Evolutionary conservation across 2,329 filamentous ascomycete genomes (phyloP).

Genomic region (Beauveria medogensis): DNA sequence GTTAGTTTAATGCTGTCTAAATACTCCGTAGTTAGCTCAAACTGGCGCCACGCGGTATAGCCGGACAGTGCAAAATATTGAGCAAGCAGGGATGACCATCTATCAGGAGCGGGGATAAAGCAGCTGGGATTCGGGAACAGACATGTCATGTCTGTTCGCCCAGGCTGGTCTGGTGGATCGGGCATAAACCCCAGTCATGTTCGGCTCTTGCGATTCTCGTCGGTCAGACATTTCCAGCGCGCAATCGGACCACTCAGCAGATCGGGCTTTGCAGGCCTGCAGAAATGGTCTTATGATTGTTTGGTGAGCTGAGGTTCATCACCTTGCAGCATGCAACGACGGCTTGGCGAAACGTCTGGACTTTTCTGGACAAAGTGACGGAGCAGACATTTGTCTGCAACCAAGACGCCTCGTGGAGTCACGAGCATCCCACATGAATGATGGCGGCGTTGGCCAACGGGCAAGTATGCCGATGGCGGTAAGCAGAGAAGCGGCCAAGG

Average conservation of each 20-base stretch:
- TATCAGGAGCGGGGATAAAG: conserved; percentile 1
- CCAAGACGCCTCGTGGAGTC: neutral
- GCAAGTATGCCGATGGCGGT: neutral
- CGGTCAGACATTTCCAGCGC: neutral
- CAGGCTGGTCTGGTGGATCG: conserved; percentile 2
- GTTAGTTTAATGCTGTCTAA: neutral
- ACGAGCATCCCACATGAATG: neutral
- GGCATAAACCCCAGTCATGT: neutral
- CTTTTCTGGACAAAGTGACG: neutral
- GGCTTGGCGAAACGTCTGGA: neutral
- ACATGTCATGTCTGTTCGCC: neutral
- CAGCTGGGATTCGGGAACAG: neutral
- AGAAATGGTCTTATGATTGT: neutral
- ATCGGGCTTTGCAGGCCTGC: conserved; percentile 1
- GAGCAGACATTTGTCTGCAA: neutral
- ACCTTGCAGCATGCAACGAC: neutral
- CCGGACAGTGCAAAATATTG: neutral
- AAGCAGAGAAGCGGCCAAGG: neutral
- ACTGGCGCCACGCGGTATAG: neutral
- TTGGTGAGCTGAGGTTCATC: neutral
- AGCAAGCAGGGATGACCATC: neutral
- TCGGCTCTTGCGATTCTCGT: neutral
- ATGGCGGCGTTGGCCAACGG: neutral
- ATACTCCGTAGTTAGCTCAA: conserved; percentile 1
- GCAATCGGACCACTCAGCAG: neutral